Evolutionary conservation across 192 early-diverging fungal species (phyloP), one percentile per base, ranked within the genome.

Genomic region (Backusella mclennaniae): DNA sequence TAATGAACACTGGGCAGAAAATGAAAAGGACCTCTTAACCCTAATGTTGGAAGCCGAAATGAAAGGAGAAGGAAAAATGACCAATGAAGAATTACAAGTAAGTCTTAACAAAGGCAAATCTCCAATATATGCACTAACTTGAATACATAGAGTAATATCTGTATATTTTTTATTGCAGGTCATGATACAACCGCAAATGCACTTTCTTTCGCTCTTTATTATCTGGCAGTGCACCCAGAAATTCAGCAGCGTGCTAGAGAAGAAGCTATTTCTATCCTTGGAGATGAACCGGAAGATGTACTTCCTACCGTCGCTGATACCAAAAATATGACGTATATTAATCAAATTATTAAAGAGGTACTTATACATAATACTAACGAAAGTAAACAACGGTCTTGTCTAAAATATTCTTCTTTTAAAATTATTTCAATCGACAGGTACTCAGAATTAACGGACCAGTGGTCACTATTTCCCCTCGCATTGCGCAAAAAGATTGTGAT

Each of bases 41-140:
- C 77, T 89, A 70, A 83, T 89, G 85, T 71, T 89, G 29, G 85
- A 89, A 73, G 84, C 85, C 38, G 75, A 67, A 31, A 41, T 67
- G 29, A 67, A 67, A 6, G 80, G 84, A 75, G 76, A 86, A 49
- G 72, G 84, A 42, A 78, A 81, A 36, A 84, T 79, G 74, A 79
- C 84, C 42, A 23, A 44, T 63, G 72, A 74, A 26, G 41, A 74
- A 49, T 35, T 33, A 29, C 12, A 84, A 86, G 74, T 83, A 76
- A 83, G 85, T 73, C 76, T 87, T 23, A 85, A 85, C 77, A 88
- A 83, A 78, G 33, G 33, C 87, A n/a, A 83, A 85, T 33, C 83
- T 85, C n/a, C 36, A 49, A 19, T 67, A 4, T 74, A 86, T 8
- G 73, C 73, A 39, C 23, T 74, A 23, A 35, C 4, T 15, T 19